These are phyloP conservation scores for Mortierella sp. DNA, from an alignment of 371 early-diverging fungal genomes.

Conservation along the genomic window DNA sequence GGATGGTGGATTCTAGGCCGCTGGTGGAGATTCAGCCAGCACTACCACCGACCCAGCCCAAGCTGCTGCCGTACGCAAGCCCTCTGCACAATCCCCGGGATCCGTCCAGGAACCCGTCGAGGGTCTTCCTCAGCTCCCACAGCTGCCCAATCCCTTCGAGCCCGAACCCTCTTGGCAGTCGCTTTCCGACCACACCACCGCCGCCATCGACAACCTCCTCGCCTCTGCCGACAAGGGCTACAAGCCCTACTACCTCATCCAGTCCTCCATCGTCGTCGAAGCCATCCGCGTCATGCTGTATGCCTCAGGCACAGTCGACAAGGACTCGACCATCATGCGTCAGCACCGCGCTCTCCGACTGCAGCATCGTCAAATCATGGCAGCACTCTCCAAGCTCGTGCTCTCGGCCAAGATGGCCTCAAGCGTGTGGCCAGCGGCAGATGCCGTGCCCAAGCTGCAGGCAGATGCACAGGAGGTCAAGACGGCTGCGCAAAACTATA, in stretches of 20 bases:
- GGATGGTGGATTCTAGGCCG: slow-evolving; percentile 29
- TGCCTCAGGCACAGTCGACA: slow-evolving; percentile 79
- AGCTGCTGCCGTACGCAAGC: slow-evolving; percentile 21
- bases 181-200: slow-evolving; percentile 67
- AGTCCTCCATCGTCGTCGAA: slow-evolving; percentile 70
- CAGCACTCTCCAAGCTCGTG: slow-evolving; percentile 80
- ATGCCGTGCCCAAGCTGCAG: slow-evolving; percentile 73
- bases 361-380: slow-evolving; percentile 85
- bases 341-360: slow-evolving; percentile 71
- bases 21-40: slow-evolving; percentile 31
- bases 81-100: slow-evolving; percentile 19
- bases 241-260: slow-evolving; percentile 67
- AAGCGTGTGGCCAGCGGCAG: slow-evolving; percentile 84
- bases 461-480: slow-evolving; percentile 72
- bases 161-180: slow-evolving; percentile 67
- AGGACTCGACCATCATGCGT: slow-evolving; percentile 70
- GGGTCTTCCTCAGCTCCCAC: slow-evolving; percentile 20
- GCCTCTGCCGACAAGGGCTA: slow-evolving; percentile 66
- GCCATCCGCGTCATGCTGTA: slow-evolving; percentile 85
- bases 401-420: slow-evolving; percentile 85
- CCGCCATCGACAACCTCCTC: slow-evolving; percentile 71
- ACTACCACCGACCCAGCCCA: slow-evolving; percentile 39
- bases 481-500: slow-evolving; percentile 77
- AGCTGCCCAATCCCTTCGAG: slow-evolving; percentile 37
- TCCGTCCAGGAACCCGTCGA: slow-evolving; percentile 1